These are phyloP conservation scores for Pseudogymnoascus sp. DNA, from an alignment of 2,329 filamentous ascomycete genomes.

Conservation along the genomic window DNA sequence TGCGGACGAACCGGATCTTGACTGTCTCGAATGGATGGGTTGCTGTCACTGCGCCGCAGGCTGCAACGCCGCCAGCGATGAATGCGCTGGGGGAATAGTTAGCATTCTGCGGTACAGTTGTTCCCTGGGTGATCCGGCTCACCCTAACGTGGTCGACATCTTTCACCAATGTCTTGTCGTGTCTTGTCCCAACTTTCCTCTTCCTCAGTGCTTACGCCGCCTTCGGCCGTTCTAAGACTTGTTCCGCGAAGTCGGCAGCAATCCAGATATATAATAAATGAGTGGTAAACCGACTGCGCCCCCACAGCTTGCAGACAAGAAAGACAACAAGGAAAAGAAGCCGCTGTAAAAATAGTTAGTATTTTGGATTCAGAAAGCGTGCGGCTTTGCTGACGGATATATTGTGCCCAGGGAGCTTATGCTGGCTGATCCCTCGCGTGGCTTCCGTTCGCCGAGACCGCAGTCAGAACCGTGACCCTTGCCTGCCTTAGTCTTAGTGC, in stretches of 20 bases:
- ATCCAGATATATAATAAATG: not conserved
- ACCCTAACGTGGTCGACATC: slow-evolving; percentile 50
- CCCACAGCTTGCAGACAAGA: not conserved
- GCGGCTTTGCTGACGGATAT: slow-evolving; percentile 5
- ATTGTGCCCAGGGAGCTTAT: slow-evolving; percentile 2
- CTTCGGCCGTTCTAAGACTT: not conserved
- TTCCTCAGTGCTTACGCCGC: not conserved
- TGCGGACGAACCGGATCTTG: slow-evolving; percentile 72
- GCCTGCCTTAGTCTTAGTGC: not conserved
- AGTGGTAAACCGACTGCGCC: not conserved
- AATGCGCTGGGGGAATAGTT: slow-evolving; percentile 53
- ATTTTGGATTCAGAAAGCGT: not conserved
- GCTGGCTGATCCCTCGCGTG: not conserved
- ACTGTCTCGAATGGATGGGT: slow-evolving; percentile 98
- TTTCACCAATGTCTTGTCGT: slow-evolving; percentile 10
- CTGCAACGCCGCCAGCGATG: slow-evolving; percentile 90
- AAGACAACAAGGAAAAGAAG: slow-evolving; percentile 8
- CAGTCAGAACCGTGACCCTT: slow-evolving; percentile 7
- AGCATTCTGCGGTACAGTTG: slow-evolving; percentile 16
- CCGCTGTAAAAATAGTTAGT: not conserved
- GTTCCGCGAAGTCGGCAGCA: not conserved
- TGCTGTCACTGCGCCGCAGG: slow-evolving; percentile 93
- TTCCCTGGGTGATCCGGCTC: slow-evolving; percentile 14
- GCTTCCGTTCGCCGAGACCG: slow-evolving; percentile 1
- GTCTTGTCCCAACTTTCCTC: slow-evolving; percentile 1